phyloP scores from a whole-genome alignment of 148 eudicot genomes.

The Persicaria maculosa region DNA sequence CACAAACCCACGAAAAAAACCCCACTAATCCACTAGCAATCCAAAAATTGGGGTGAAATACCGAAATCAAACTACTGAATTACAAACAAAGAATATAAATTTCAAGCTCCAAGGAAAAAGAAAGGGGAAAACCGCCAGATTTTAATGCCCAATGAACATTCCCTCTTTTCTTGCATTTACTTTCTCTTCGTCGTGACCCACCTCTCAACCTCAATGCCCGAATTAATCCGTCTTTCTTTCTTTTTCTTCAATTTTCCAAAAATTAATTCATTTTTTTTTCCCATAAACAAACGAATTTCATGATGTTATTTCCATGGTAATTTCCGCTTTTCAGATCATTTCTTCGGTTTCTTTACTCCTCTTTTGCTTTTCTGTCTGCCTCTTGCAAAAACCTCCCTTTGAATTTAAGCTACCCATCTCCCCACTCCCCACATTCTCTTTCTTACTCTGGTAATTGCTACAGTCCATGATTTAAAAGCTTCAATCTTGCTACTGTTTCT shows the following conservation, averaged over 20 bases:
- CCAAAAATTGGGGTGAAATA: neutral
- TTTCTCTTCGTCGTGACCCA: conserved; percentile 11
- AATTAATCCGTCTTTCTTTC: neutral
- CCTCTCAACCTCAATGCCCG: neutral
- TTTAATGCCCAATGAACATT: conserved; percentile 1
- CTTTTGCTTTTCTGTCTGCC: conserved; percentile 15
- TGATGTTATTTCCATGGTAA: conserved; percentile 5
- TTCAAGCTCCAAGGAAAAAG: neutral
- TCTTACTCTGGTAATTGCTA: conserved; percentile 2
- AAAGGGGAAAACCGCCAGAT: neutral
- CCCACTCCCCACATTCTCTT: conserved; percentile 8
- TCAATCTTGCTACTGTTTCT: neutral
- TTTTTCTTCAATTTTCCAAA: neutral
- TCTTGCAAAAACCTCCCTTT: conserved; percentile 40
- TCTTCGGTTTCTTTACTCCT: conserved; percentile 7
- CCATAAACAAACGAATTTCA: neutral
- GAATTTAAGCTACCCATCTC: conserved; percentile 43
- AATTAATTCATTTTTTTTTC: neutral
- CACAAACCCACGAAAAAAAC: neutral
- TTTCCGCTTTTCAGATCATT: neutral
- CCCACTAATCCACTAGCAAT: conserved; percentile 7
- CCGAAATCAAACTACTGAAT: neutral
- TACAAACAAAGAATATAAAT: neutral
- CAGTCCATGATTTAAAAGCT: conserved; percentile 1
- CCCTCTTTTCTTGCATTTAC: conserved; percentile 1